phyloP scores from a whole-genome alignment of 495 filamentous ascomycete genomes.

The Neurospora tetraspora region DNA sequence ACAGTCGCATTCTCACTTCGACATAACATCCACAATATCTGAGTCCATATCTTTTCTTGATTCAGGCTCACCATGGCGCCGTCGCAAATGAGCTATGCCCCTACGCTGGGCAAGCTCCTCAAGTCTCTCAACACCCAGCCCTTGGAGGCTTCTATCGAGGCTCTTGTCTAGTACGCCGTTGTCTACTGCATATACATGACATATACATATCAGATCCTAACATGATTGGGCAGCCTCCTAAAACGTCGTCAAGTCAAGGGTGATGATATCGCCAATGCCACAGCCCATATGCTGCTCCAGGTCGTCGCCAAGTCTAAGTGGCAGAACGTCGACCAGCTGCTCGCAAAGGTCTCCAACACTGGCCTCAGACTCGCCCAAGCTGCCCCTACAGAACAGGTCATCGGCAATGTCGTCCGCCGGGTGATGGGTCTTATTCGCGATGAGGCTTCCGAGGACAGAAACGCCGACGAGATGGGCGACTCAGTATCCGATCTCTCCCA shows the following conservation, averaged over 20 bases:
- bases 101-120: constrained; percentile 64
- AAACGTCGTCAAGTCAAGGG: constrained; percentile 83
- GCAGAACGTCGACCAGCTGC: constrained; percentile 62
- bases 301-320: constrained; percentile 68
- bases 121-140: constrained; percentile 61
- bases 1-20: background rate
- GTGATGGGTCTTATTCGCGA: constrained; percentile 86
- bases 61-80: constrained; percentile 35
- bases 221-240: constrained; percentile 50
- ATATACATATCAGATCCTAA: background rate
- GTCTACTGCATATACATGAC: background rate
- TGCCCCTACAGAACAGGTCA: constrained; percentile 79
- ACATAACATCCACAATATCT: background rate
- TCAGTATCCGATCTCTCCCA: constrained; percentile 21
- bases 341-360: constrained; percentile 63
- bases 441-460: constrained; percentile 73
- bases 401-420: constrained; percentile 86
- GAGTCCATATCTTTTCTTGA: background rate
- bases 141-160: constrained; percentile 71
- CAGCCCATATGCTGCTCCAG: constrained; percentile 72
- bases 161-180: constrained; percentile 61
- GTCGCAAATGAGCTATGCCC: constrained; percentile 40
- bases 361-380: constrained; percentile 67
- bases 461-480: constrained; percentile 48
- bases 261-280: constrained; percentile 81